A percentile compares a stretch with the other conserved stretches of the same genome.
Conservation (phyloP, 192 early-diverging fungal genomes). For the Umbelopsis sp. region DNA sequence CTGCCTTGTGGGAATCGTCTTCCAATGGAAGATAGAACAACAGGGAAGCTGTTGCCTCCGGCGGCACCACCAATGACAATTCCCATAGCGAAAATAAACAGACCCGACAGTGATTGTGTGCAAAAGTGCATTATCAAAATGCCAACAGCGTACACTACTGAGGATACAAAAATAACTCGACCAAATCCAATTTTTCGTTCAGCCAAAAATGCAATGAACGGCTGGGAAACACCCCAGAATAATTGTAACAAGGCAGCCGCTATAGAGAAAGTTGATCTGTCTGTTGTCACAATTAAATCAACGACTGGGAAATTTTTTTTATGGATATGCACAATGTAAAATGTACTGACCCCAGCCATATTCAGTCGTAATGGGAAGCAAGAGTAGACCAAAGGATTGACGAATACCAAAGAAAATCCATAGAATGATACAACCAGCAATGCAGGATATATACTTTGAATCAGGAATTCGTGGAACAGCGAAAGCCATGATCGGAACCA, state of each 20-base stretch:
- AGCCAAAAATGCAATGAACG: slow-evolving; percentile 29
- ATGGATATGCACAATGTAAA: no score
- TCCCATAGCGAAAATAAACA: slow-evolving; percentile 33
- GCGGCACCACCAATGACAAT: slow-evolving; percentile 31
- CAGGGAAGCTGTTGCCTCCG: slow-evolving; percentile 38
- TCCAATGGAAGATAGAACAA: slow-evolving; percentile 28
- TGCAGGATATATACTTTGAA: slow-evolving; percentile 14
- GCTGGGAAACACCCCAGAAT: slow-evolving; percentile 30
- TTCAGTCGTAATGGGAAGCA: slow-evolving; percentile 29
- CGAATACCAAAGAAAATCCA: slow-evolving; percentile 36
- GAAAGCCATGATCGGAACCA: not conserved
- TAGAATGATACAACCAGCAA: slow-evolving; percentile 30
- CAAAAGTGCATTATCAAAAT: slow-evolving; percentile 20
- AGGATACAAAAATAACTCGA: slow-evolving; percentile 11
- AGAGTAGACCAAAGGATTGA: slow-evolving; percentile 35
- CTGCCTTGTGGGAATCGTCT: slow-evolving; percentile 26
- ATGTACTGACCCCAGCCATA: slow-evolving; percentile 24
- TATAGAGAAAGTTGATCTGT: slow-evolving; percentile 31
- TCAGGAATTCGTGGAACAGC: slow-evolving; percentile 1
- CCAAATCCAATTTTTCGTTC: slow-evolving; percentile 28
- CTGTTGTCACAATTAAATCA: not conserved
- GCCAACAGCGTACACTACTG: slow-evolving; percentile 17
- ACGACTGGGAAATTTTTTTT: not conserved
- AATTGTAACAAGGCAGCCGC: slow-evolving; percentile 36
- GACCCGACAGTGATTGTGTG: not conserved